Evolutionary conservation across 176 grass and related monocot genomes (phyloP).

Genomic region (Cocos nucifera): DNA sequence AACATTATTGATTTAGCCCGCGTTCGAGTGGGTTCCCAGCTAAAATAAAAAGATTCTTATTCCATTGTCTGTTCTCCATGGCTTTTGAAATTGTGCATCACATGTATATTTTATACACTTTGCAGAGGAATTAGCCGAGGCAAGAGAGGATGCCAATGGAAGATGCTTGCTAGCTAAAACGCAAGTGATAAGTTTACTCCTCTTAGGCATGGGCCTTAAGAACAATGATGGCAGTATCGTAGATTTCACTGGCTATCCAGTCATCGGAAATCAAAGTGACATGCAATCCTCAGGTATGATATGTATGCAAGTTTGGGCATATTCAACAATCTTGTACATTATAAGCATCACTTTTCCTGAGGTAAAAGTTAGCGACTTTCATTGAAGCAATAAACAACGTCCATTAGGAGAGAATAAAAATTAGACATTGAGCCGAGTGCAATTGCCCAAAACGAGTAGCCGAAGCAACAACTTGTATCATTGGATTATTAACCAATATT

Average conservation of each 20-base stretch:
- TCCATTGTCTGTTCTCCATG: not conserved
- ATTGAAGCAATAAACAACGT: too few relatives aligned
- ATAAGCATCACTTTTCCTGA: too few relatives aligned
- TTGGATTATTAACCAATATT: not conserved
- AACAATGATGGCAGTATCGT: conserved; percentile 13
- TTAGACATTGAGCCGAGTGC: too few relatives aligned
- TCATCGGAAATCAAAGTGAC: conserved; percentile 45
- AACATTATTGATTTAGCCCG: too few relatives aligned
- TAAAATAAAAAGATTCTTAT: not conserved
- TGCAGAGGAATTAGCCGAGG: conserved; percentile 26
- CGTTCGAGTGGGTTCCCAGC: too few relatives aligned
- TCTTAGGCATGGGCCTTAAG: conserved; percentile 25
- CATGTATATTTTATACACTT: not conserved
- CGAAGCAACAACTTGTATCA: too few relatives aligned
- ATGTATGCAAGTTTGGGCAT: too few relatives aligned
- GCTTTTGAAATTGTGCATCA: not conserved
- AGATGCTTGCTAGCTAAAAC: conserved; percentile 20
- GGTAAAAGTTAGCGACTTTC: too few relatives aligned
- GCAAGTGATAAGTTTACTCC: not conserved
- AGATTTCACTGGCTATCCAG: conserved; percentile 27
- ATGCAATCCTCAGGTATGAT: conserved; percentile 29
- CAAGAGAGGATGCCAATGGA: not conserved
- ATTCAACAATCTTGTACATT: too few relatives aligned
- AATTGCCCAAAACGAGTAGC: too few relatives aligned
- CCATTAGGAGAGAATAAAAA: too few relatives aligned